A percentile compares a stretch with the other conserved stretches of the same genome.
Evolutionary conservation across 2,329 filamentous ascomycete genomes (phyloP).

Genomic region (Mollisia scopiformis): DNA sequence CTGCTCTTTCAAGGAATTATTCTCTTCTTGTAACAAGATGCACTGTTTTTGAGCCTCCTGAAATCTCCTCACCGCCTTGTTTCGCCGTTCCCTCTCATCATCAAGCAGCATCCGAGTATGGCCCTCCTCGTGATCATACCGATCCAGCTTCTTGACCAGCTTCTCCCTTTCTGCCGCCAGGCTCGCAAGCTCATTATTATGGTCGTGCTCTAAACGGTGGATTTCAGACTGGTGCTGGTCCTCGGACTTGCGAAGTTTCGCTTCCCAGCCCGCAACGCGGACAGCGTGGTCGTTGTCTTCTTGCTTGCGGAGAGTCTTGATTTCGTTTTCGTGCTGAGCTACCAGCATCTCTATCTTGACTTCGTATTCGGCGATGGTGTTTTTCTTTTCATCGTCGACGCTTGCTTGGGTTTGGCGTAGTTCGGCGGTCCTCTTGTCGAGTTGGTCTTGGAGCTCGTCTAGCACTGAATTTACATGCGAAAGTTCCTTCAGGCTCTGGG

Average conservation of each 20-base stretch:
- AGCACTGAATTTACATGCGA: no score
- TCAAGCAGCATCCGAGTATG: neutral
- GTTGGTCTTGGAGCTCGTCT: no score
- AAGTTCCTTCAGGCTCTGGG: no score
- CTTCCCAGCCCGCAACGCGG: neutral
- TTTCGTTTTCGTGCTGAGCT: neutral
- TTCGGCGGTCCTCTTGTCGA: no score
- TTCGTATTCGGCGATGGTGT: no score
- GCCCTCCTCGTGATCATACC: neutral
- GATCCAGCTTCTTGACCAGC: neutral
- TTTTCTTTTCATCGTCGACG: no score
- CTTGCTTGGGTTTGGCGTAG: no score
- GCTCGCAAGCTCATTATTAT: neutral
- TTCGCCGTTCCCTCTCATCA: neutral
- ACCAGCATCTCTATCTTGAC: no score
- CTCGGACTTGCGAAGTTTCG: neutral
- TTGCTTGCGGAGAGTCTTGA: neutral
- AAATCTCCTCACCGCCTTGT: neutral
- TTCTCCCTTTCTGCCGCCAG: neutral
- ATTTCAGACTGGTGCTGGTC: neutral
- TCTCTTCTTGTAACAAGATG: neutral
- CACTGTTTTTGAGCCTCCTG: neutral
- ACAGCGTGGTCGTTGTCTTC: neutral
- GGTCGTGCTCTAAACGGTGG: neutral
- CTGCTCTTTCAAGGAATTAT: neutral